phyloP scores from a whole-genome alignment of 2,329 filamentous ascomycete genomes.

The Neofusicoccum sp. region DNA sequence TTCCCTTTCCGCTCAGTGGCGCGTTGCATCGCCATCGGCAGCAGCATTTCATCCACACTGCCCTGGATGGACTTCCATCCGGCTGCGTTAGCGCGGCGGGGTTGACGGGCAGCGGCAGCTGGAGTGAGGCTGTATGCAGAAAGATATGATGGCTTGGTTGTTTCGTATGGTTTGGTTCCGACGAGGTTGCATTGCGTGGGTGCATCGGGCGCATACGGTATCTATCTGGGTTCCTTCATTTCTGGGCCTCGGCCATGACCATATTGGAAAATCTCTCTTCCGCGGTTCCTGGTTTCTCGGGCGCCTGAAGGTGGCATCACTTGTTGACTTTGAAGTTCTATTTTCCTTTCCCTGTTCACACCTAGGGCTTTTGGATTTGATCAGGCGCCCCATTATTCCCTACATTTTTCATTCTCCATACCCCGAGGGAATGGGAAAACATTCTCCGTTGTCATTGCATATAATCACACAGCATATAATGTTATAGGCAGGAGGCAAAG shows the following conservation, averaged over 20 bases:
- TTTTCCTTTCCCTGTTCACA: background rate
- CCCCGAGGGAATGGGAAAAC: conserved; percentile 1
- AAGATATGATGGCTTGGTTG: background rate
- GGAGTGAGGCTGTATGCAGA: background rate
- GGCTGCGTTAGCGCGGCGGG: background rate
- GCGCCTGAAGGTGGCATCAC: background rate
- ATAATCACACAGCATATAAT: conserved; percentile 8
- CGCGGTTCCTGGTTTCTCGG: background rate
- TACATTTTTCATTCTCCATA: background rate
- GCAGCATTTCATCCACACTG: background rate
- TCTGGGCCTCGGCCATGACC: background rate
- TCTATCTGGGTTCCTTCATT: conserved; percentile 1
- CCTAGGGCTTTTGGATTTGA: background rate
- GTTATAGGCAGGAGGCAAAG: background rate
- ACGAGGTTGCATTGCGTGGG: conserved; percentile 34
- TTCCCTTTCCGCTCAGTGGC: background rate
- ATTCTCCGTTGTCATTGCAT: background rate
- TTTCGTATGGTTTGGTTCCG: conserved; percentile 4
- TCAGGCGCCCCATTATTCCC: background rate
- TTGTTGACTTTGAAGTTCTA: background rate
- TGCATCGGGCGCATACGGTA: conserved; percentile 27
- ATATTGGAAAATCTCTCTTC: background rate
- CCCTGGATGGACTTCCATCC: background rate
- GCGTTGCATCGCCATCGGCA: background rate
- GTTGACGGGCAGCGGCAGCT: no score